Percentiles rank a stretch among this genome's conserved stretches.
Evolutionary conservation across 805 yeast species (phyloP).

Genomic region (Priceomyces medius): DNA sequence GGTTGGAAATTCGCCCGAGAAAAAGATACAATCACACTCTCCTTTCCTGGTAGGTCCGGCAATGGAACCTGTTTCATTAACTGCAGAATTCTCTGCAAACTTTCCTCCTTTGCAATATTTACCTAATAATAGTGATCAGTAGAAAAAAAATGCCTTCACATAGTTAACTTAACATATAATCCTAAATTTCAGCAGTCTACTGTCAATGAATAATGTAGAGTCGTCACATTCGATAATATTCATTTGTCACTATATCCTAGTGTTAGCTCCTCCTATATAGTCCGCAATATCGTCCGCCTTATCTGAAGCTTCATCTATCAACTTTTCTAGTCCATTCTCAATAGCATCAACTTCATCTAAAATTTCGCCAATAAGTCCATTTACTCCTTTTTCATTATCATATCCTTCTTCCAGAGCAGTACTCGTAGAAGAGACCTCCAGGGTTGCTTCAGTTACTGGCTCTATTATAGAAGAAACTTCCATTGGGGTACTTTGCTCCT

Average conservation of each 20-base stretch:
- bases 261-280: too few relatives aligned
- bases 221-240: too few relatives aligned
- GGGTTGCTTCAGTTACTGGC: not conserved
- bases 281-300: conserved; percentile 10
- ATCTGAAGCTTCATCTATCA: conserved; percentile 16
- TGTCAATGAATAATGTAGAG: too few relatives aligned
- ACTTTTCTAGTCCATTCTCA: conserved; percentile 14
- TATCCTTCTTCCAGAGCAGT: not conserved
- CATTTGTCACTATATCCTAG: too few relatives aligned
- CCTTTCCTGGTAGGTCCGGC: conserved; percentile 17
- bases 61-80: not conserved
- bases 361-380: not conserved
- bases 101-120: conserved; percentile 6
- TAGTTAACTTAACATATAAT: too few relatives aligned
- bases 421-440: not conserved
- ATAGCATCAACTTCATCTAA: conserved; percentile 12
- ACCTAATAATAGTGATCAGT: conserved; percentile 4
- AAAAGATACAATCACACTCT: conserved; percentile 12
- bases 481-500: not conserved
- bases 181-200: too few relatives aligned
- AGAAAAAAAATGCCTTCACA: not conserved
- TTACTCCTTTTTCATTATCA: not conserved
- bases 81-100: conserved; percentile 7
- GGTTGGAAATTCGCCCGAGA: conserved; percentile 10
- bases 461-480: not conserved